Evolutionary conservation across 2,329 filamentous ascomycete species (phyloP).

Genomic region (Immersiporthe knoxdaviesiana): DNA sequence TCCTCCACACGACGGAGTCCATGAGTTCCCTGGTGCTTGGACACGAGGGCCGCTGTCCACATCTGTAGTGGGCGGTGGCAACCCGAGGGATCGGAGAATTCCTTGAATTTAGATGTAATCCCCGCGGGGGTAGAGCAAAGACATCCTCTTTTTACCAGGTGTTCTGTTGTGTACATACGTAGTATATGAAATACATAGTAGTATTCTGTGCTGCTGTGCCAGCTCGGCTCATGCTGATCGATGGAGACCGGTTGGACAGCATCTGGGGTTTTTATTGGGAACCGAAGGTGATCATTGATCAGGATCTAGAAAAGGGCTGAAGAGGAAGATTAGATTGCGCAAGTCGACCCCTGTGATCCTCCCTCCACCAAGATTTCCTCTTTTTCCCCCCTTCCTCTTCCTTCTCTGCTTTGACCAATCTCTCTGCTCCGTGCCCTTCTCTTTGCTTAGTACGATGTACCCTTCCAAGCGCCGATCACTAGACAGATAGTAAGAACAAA

Average conservation of each 20-base stretch:
- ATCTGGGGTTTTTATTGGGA: background rate
- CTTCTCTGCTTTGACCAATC: background rate
- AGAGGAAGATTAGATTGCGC: background rate
- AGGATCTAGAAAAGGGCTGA: background rate
- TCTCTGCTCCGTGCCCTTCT: background rate
- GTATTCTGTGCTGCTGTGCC: background rate
- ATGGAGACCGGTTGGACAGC: background rate
- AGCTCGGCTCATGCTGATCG: constrained; percentile 2
- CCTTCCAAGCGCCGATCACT: constrained; percentile 5
- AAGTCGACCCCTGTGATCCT: background rate
- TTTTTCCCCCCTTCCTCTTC: no score
- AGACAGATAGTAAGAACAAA: no score
- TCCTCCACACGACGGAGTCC: no score
- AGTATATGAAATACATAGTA: no score
- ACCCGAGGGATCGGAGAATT: background rate
- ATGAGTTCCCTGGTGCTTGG: background rate
- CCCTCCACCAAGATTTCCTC: background rate
- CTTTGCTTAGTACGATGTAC: background rate
- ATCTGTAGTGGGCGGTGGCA: background rate
- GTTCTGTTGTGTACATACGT: no score
- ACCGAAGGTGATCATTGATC: background rate
- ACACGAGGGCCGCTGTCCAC: background rate
- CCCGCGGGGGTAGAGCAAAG: background rate
- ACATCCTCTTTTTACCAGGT: no score
- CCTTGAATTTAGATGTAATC: background rate